phyloP scores from a whole-genome alignment of 768 basidiomycete genomes.

The Termitomyces sp. region DNA sequence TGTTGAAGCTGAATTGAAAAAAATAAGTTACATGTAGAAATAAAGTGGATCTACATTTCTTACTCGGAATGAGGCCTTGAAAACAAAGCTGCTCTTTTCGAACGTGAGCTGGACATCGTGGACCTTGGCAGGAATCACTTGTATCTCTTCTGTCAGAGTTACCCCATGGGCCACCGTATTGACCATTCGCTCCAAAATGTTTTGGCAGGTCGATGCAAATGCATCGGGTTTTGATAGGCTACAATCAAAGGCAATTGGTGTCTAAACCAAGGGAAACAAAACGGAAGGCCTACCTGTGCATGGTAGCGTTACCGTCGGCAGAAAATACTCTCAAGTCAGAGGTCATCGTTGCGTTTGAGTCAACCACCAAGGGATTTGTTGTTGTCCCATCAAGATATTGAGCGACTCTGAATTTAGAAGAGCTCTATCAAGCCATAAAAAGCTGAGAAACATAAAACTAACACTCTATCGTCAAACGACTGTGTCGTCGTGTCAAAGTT shows the following conservation, averaged over 20 bases:
- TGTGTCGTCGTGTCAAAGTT: conserved; percentile 34
- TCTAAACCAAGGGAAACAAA: neutral
- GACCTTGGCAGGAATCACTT: conserved; percentile 36
- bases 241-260: neutral
- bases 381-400: conserved; percentile 35
- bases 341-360: conserved; percentile 25
- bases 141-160: conserved; percentile 37
- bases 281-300: conserved; percentile 25
- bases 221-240: conserved; percentile 26
- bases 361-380: conserved; percentile 29
- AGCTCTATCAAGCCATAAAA: neutral
- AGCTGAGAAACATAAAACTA: conserved; percentile 5
- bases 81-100: conserved; percentile 28
- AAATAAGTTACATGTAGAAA: neutral
- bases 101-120: conserved; percentile 30
- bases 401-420: conserved; percentile 22
- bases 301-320: conserved; percentile 33
- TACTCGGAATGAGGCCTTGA: conserved; percentile 36
- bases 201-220: conserved; percentile 33
- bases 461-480: conserved; percentile 38
- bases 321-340: conserved; percentile 36
- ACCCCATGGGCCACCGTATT: conserved; percentile 41
- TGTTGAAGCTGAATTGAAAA: conserved; percentile 25
- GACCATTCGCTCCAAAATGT: conserved; percentile 38
- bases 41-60: conserved; percentile 6